Conservation (phyloP, 805 yeast genomes). For the Teunomyces gatunensis region DNA sequence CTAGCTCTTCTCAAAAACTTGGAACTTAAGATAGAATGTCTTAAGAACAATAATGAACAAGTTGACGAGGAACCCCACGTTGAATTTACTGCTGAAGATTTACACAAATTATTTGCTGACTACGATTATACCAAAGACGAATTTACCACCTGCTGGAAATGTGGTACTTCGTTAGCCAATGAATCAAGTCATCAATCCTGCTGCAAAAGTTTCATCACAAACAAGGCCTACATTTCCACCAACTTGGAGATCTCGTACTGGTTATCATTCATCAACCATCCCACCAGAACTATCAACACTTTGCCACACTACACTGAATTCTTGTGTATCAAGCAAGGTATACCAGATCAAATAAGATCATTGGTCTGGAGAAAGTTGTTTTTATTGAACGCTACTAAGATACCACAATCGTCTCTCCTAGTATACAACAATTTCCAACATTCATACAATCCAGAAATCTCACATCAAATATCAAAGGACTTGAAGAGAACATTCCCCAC, state of each 20-base stretch:
- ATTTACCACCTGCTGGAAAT: constrained; percentile 30
- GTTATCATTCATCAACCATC: constrained; percentile 43
- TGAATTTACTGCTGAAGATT: constrained; percentile 14
- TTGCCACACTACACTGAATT: constrained; percentile 49
- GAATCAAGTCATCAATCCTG: constrained; percentile 16
- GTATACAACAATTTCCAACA: constrained; percentile 42
- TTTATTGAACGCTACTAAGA: constrained; percentile 26
- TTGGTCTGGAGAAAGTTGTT: constrained; percentile 44
- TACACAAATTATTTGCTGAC: constrained; percentile 12
- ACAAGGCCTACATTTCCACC: constrained; percentile 15
- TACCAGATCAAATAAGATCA: constrained; percentile 43
- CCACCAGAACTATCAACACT: constrained; percentile 43
- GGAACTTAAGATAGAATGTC: constrained; percentile 25
- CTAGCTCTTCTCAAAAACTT: constrained; percentile 22
- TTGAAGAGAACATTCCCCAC: constrained; percentile 60
- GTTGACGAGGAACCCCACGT: constrained; percentile 7
- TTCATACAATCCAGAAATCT: constrained; percentile 36
- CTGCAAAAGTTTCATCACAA: constrained; percentile 21
- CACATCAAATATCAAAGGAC: constrained; percentile 53
- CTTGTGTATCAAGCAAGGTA: constrained; percentile 41
- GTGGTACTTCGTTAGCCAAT: constrained; percentile 23
- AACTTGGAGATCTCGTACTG: constrained; percentile 40
- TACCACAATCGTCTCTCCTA: constrained; percentile 34
- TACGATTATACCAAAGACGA: constrained; percentile 28
- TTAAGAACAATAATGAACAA: constrained; percentile 10